These are phyloP conservation scores for Rhytidhysteron rufulum DNA, from an alignment of 2,329 filamentous ascomycete species.

Conservation along the genomic window DNA sequence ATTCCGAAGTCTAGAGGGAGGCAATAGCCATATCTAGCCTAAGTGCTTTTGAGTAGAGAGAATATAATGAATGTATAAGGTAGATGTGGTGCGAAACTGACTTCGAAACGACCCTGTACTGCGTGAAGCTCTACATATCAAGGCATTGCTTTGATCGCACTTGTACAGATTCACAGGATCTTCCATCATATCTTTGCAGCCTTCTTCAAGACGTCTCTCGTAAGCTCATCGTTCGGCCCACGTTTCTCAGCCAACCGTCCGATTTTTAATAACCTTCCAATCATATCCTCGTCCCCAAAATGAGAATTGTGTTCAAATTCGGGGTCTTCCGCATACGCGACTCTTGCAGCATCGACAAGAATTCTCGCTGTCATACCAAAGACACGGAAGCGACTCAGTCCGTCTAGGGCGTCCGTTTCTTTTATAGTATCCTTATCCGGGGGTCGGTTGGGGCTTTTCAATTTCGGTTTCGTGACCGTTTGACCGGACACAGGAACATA, in stretches of 20 bases:
- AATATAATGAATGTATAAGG: no score
- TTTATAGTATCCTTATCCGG: constrained; percentile 50
- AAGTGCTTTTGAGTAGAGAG: no score
- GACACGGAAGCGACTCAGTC: constrained; percentile 67
- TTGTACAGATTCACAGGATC: no score
- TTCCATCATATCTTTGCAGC: constrained; percentile 47
- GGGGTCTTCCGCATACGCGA: constrained; percentile 78
- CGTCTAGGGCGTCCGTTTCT: constrained; percentile 31
- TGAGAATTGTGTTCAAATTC: constrained; percentile 72
- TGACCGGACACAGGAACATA: constrained; percentile 76
- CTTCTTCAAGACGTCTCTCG: constrained; percentile 48
- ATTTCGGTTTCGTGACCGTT: constrained; percentile 58
- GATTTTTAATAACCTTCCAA: constrained; percentile 52
- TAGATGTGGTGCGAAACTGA: no score
- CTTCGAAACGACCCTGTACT: no score
- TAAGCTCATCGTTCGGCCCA: constrained; percentile 51
- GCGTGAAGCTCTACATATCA: no score
- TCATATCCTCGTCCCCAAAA: constrained; percentile 65
- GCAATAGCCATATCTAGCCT: no score
- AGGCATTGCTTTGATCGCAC: no score
- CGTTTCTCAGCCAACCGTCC: constrained; percentile 53
- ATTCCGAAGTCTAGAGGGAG: no score
- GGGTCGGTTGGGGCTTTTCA: constrained; percentile 32
- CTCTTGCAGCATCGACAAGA: constrained; percentile 77
- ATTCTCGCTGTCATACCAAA: constrained; percentile 96